Percentiles rank a stretch among this genome's conserved stretches.
These are phyloP conservation scores for Protomyces lactucae-debilis DNA, from an alignment of 1,139 yeast species.

Conservation along the genomic window DNA sequence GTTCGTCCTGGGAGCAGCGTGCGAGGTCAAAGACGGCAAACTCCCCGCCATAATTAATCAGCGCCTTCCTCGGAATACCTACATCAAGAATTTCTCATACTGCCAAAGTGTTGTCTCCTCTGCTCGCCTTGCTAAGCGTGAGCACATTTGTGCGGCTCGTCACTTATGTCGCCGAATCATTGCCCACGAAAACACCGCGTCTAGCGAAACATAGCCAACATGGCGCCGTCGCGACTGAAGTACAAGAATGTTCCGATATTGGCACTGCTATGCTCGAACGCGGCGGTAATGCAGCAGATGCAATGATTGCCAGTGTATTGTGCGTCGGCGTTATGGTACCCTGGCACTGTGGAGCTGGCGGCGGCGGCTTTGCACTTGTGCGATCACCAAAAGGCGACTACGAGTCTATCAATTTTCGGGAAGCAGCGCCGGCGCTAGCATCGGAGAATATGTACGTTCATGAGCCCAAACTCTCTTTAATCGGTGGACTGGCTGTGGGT, in stretches of 20 bases:
- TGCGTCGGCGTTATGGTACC: slow-evolving; percentile 82
- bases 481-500: slow-evolving; percentile 81
- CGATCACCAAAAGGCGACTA: slow-evolving; percentile 15
- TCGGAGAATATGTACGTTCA: slow-evolving; percentile 60
- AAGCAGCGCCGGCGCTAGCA: slow-evolving; percentile 69
- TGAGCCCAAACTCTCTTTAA: slow-evolving; percentile 49
- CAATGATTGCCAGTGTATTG: slow-evolving; percentile 79
- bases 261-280: slow-evolving; percentile 55
- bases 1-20: slow-evolving; percentile 8
- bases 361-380: slow-evolving; percentile 40
- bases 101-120: background rate
- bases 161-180: background rate
- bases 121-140: background rate
- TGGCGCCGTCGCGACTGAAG: slow-evolving; percentile 76
- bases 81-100: background rate
- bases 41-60: background rate
- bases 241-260: slow-evolving; percentile 63
- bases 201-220: slow-evolving; percentile 32
- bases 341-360: slow-evolving; percentile 88
- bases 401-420: slow-evolving; percentile 71
- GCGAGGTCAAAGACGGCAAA: background rate
- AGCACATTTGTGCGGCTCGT: background rate
- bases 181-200: background rate
- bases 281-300: slow-evolving; percentile 85
- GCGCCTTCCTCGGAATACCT: background rate